Evolutionary conservation across 2,329 filamentous ascomycete species (phyloP).

Genomic region (Exophiala spinifera): DNA sequence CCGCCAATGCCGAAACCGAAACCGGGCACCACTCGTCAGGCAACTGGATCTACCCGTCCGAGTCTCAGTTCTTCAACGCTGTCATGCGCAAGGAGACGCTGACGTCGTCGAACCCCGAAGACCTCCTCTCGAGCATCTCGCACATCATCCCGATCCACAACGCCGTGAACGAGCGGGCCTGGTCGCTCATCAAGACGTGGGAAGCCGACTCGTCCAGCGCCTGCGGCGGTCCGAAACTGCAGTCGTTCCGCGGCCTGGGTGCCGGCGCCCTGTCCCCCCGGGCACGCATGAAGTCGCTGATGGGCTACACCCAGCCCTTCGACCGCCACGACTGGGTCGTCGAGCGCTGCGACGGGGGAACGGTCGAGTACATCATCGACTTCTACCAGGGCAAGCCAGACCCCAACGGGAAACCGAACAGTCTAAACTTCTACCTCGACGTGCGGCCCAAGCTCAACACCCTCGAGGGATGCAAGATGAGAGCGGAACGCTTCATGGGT

Average conservation of each 20-base stretch:
- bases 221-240: conserved; percentile 75
- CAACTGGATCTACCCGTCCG: conserved; percentile 96
- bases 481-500: conserved; percentile 43
- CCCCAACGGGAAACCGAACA: conserved; percentile 31
- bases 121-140: conserved; percentile 44
- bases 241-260: conserved; percentile 71
- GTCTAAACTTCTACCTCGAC: conserved; percentile 63
- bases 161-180: conserved; percentile 94
- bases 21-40: conserved; percentile 68
- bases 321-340: conserved; percentile 97
- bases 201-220: conserved; percentile 50
- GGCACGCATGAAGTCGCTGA: conserved; percentile 63
- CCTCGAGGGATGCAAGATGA: conserved; percentile 59
- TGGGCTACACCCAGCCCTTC: conserved; percentile 90
- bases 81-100: conserved; percentile 76
- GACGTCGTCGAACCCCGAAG: conserved; percentile 47
- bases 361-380: conserved; percentile 94
- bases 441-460: conserved; percentile 64
- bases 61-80: conserved; percentile 97
- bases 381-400: conserved; percentile 76
- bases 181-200: conserved; percentile 88
- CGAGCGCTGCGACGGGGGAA: conserved; percentile 72
- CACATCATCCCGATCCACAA: conserved; percentile 98
- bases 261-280: conserved; percentile 67
- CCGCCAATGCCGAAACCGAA: conserved; percentile 75